These are phyloP conservation scores for Dianthus caryophyllus DNA, from an alignment of 148 eudicot genomes.

Conservation along the genomic window DNA sequence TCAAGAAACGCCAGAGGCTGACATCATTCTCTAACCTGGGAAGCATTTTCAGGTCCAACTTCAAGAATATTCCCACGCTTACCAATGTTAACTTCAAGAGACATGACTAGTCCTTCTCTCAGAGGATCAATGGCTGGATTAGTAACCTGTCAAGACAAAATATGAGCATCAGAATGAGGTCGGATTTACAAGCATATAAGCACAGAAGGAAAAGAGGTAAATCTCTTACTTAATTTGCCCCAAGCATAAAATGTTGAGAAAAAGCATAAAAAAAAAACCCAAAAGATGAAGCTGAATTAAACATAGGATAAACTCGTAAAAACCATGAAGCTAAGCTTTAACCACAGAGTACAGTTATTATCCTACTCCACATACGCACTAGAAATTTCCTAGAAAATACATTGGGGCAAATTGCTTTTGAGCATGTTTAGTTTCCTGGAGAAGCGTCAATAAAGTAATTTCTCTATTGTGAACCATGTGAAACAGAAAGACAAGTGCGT, in stretches of 20 bases:
- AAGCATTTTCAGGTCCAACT: constrained; percentile 96
- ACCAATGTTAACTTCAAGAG: constrained; percentile 94
- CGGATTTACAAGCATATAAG: neutral
- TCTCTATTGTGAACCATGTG: neutral
- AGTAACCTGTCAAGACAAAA: constrained; percentile 58
- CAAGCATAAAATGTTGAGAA: neutral
- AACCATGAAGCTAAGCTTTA: neutral
- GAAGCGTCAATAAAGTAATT: neutral
- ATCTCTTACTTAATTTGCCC: neutral
- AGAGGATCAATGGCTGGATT: constrained; percentile 99
- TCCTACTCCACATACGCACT: neutral
- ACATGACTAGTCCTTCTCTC: constrained; percentile 97
- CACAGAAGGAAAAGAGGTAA: neutral
- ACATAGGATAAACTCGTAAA: neutral
- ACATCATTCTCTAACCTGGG: constrained; percentile 57
- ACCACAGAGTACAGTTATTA: neutral
- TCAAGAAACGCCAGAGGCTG: neutral
- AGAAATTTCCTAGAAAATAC: neutral
- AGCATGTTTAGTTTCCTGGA: neutral
- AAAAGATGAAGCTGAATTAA: neutral
- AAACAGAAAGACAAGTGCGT: neutral
- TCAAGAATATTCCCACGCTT: constrained; percentile 92
- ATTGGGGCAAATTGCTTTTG: neutral
- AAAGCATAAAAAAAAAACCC: neutral
- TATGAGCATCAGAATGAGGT: constrained; percentile 11